Evolutionary conservation across 2,329 filamentous ascomycete genomes (phyloP).

Genomic region (Botrytis hyacinthi): DNA sequence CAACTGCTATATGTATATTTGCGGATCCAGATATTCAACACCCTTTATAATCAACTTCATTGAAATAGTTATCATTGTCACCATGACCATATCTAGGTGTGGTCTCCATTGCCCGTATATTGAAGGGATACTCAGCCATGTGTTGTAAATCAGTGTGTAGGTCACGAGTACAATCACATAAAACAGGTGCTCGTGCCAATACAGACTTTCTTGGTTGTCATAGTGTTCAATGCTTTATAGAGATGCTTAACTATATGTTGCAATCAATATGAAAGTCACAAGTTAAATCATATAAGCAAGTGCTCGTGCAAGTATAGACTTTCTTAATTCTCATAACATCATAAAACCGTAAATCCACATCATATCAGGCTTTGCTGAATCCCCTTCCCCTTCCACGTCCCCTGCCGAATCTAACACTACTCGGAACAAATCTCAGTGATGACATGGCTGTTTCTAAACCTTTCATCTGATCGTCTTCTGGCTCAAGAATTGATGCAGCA

Average conservation of each 20-base stretch:
- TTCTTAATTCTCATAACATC: conserved; percentile 14
- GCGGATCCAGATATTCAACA: background rate
- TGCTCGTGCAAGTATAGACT: conserved; percentile 13
- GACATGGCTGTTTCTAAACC: conserved; percentile 67
- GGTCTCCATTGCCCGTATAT: background rate
- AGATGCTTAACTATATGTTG: background rate
- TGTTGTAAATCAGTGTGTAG: background rate
- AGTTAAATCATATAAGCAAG: background rate
- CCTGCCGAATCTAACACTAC: conserved; percentile 61
- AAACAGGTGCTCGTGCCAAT: conserved; percentile 5
- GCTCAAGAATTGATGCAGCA: conserved; percentile 39
- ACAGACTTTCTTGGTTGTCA: background rate
- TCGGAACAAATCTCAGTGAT: conserved; percentile 67
- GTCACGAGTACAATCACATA: background rate
- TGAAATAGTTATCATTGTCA: background rate
- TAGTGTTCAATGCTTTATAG: background rate
- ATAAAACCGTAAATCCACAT: conserved; percentile 8
- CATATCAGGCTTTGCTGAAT: conserved; percentile 34
- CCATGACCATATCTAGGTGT: background rate
- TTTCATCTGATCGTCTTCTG: conserved; percentile 49
- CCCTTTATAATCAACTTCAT: background rate
- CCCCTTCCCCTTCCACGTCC: conserved; percentile 34
- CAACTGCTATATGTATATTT: background rate
- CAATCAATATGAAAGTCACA: background rate
- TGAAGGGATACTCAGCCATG: background rate